These are phyloP conservation scores for Leccinum subtestaceum DNA, from an alignment of 768 basidiomycete genomes.

Conservation along the genomic window DNA sequence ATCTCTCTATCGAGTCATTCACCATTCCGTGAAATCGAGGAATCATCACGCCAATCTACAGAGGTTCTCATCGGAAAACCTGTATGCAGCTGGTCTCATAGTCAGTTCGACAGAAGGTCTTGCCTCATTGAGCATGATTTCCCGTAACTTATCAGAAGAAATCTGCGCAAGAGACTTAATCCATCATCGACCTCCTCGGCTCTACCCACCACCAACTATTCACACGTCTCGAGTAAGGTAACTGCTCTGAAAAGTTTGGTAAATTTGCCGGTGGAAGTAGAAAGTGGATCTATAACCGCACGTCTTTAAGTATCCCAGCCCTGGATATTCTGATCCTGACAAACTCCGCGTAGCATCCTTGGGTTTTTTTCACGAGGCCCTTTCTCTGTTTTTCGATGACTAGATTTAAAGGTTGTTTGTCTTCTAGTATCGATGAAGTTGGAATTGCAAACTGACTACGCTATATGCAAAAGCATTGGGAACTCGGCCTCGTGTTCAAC, in stretches of 20 bases:
- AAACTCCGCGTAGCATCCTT: slow-evolving; percentile 19
- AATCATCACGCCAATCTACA: not conserved
- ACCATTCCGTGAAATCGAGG: not conserved
- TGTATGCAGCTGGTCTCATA: not conserved
- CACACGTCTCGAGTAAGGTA: slow-evolving; percentile 15
- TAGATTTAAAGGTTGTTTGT: slow-evolving; percentile 9
- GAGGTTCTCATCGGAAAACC: not conserved
- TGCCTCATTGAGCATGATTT: slow-evolving; percentile 9
- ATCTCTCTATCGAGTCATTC: not conserved
- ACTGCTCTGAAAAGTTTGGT: slow-evolving; percentile 5
- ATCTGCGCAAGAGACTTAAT: slow-evolving; percentile 8
- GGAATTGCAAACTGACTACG: slow-evolving; percentile 11
- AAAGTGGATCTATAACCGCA: not conserved
- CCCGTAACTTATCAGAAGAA: slow-evolving; percentile 8
- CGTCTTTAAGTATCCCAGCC: slow-evolving; percentile 4
- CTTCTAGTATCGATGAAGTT: slow-evolving; percentile 14
- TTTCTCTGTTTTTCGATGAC: slow-evolving; percentile 10
- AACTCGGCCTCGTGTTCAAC: slow-evolving; percentile 18
- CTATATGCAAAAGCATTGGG: slow-evolving; percentile 1
- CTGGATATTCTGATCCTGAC: slow-evolving; percentile 14
- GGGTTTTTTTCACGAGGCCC: slow-evolving; percentile 2
- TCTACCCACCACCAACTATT: slow-evolving; percentile 12
- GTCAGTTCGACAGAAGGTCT: not conserved
- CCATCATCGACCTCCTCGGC: slow-evolving; percentile 26
- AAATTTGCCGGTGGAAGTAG: slow-evolving; percentile 6